Evolutionary conservation across 73 alveolate species (phyloP).

Genomic region (Strombidium stylifer): DNA sequence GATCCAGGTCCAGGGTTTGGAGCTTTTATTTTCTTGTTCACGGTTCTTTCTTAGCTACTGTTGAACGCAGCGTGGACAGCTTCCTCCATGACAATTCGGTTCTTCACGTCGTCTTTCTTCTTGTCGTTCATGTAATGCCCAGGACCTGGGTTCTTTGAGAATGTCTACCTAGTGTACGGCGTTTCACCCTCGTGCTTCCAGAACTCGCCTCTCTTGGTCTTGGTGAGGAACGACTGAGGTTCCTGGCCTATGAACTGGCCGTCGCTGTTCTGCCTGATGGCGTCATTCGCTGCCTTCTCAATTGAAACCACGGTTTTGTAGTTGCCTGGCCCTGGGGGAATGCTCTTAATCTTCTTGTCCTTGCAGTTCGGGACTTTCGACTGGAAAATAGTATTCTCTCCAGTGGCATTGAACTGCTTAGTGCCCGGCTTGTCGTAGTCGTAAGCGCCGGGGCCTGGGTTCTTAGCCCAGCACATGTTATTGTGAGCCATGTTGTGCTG

Average conservation of each 20-base stretch:
- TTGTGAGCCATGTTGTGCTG: slow-evolving; percentile 28
- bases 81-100: slow-evolving; percentile 15
- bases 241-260: background rate
- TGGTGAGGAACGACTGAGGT: slow-evolving; percentile 16
- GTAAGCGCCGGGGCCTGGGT: slow-evolving; percentile 64
- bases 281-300: background rate
- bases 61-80: slow-evolving; percentile 10
- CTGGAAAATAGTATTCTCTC: slow-evolving; percentile 18
- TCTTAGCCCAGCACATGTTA: slow-evolving; percentile 19
- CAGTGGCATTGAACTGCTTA: background rate
- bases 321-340: slow-evolving; percentile 60
- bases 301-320: slow-evolving; percentile 25
- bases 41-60: slow-evolving; percentile 33
- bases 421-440: slow-evolving; percentile 10
- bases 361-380: slow-evolving; percentile 64
- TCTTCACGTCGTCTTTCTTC: slow-evolving; percentile 48
- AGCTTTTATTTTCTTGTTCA: slow-evolving; percentile 9
- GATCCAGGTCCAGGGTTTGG: slow-evolving; percentile 40
- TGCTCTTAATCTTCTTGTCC: slow-evolving; percentile 13
- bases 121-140: slow-evolving; percentile 49
- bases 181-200: slow-evolving; percentile 50
- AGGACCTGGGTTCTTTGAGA: slow-evolving; percentile 37
- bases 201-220: slow-evolving; percentile 59
- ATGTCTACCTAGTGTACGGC: slow-evolving; percentile 49
- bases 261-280: background rate